Base-by-base conservation (phyloP, 2,329 filamentous ascomycete species). In the Colletotrichum sp. region DNA sequence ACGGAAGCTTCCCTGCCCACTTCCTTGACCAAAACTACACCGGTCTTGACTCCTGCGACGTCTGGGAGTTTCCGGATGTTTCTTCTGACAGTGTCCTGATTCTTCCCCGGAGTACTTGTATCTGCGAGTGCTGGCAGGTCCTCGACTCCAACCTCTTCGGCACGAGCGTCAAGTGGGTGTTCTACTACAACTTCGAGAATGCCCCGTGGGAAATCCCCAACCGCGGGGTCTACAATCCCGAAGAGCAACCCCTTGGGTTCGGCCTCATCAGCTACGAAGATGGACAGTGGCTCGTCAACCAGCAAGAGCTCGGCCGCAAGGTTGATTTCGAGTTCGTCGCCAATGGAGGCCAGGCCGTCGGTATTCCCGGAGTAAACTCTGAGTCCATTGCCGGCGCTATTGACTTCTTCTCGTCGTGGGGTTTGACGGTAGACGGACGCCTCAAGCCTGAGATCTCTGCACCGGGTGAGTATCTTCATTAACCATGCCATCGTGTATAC, bases 361-460 rank as follows among this genome's bases (percentile, higher is more conserved):
- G 36, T 15, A 49, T 61, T 2, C 64, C 64, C 1, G 64, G 64
- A 27, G 27, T 66, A 0, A 66, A 66, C 64, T 29, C 66, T 1
- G 64, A 72, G 6, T 44, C 59, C 22, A 44, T 39, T 2, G 59
- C 65, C 4, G 57, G 30, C 3, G 55, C 27, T 2, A 61, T 66
- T 7, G 91, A 88, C 79, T 82, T 82, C 5, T 92, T 85, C 80
- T 90, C 88, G 27, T 89, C 87, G 9, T 93, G 91, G 91, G 91
- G 91, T 5, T 90, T 91, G 4, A 91, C 88, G 2, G 92, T 87
- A 80, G 90, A 93, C 79, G 84, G 91, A 77, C 87, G 89, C 62
- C 82, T 90, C 57, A 91, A 91, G 81, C 90, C 91, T 2, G 87
- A 91, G 78, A 81, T 92, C 44, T 88, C 87, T 12, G 85, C 89